Base-by-base conservation (phyloP, 2,329 filamentous ascomycete species). In the Aspergillus pseudonomiae region DNA sequence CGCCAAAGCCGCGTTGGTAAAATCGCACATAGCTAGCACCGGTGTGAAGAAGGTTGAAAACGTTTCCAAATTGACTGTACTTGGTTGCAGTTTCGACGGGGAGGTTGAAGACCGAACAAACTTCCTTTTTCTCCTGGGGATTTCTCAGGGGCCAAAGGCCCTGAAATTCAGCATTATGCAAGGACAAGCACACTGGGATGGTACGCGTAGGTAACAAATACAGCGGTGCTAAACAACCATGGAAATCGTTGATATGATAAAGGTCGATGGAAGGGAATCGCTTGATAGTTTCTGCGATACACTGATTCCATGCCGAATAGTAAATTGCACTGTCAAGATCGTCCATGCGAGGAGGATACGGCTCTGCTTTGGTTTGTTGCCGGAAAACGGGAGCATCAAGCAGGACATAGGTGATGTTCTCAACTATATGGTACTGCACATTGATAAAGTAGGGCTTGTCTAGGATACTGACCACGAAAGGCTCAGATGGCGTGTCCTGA, bases 231-330 rank as follows among this genome's bases (percentile, higher is more conserved):
- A 87, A 75, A 4, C 86, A 84, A 59, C 87, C 87, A 67, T 89
- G 87, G 71, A 89, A 89, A 70, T 88, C 87, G 74, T 89, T 89
- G 74, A 89, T 86, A 71, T 89, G 87, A 73, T 89, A 89, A n/a
- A 89, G 72, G 67, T 89, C 86, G 63, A 88, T 80, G 0, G 52
- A 55, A 0, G 85, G 83, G 72, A 90, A 91, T 19, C 88, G 84
- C 62, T 83, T 83, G 67, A 89, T 84, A 1, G 87, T 79, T 67
- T 88, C 83, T 6, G 88, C 87, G 67, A 91, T 89, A 73, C 88
- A 91, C 73, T 87, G 86, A 66, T 91, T 91, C 88, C 88, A 91
- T 3, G 87, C 87, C 2, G 86, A 89, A 72, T 90, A 90, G 75
- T 89, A 89, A 53, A 91, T 86, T 14, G 88, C 88, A 66, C 84